Evolutionary conservation across 1,284 basidiomycete genomes (phyloP), one percentile per base, ranked within the genome.

Genomic region (Sanghuangporus baumii): DNA sequence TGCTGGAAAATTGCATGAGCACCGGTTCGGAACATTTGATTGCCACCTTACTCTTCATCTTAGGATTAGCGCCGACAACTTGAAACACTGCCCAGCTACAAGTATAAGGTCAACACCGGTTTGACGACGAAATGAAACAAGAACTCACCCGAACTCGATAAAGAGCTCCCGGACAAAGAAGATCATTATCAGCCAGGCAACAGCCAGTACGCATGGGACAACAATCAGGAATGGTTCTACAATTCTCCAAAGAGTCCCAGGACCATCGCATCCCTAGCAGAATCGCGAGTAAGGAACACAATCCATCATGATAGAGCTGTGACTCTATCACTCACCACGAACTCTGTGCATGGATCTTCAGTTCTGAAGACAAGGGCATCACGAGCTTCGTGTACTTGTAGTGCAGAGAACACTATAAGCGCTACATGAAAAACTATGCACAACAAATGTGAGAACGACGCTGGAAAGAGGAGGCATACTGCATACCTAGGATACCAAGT

Each of bases 51-150:
- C 89, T 82, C 76, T 92, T 93, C 81, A 90, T 85, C 67, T 81
- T 86, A 5, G 87, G 87, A 67, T 89, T 89, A 36, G 89, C 89
- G 41, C 91, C 91, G 26, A 93, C 89, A 41, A 90, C 84, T 69
- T 91, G 90, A 77, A 93, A 92, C 70, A 93, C 88, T 46, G 89
- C 89, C 90, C 90, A 92, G 57, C 90, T 87, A 64, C 8, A 46
- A 62, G 66, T 72, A 40, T 34, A 36, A 38, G 14, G 50, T 16
- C 50, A 57, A 61, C 6, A 57, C 52, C 37, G 43, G 43, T 43
- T n/a, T 18, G 41, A n/a, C 57, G 48, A 40, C 16, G 14, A 16
- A n/a, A 36, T n/a, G 16, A 11, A 38, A 51, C 23, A 26, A 6
- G 23, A 46, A 64, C 81, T 65, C 69, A 86, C 85, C 86, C 86